These are phyloP conservation scores for Adansonia rubrostipa DNA, from an alignment of 441 rosid genomes.

Conservation along the genomic window DNA sequence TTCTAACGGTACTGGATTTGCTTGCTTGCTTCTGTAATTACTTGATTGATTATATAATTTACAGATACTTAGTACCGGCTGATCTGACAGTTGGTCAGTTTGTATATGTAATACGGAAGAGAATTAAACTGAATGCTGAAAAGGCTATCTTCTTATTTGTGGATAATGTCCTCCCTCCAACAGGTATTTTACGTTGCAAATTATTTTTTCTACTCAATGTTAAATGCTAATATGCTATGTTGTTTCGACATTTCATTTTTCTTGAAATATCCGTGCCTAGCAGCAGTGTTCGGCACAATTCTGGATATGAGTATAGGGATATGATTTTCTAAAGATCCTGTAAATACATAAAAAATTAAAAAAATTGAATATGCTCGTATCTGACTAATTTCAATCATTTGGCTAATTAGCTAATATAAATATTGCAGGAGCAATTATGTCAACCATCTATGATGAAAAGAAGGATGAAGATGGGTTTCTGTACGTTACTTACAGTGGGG, in stretches of 20 bases:
- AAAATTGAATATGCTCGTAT: too few relatives aligned
- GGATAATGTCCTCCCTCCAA: conserved; percentile 83
- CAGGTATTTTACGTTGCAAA: conserved; percentile 45
- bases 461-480: conserved; percentile 92
- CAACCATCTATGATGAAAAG: conserved; percentile 69
- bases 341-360: too few relatives aligned
- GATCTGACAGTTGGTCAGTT: conserved; percentile 78
- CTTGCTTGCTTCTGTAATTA: not conserved
- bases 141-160: conserved; percentile 92
- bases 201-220: not conserved
- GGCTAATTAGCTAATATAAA: not conserved
- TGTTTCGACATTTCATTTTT: too few relatives aligned
- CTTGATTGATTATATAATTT: not conserved
- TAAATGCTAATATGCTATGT: not conserved
- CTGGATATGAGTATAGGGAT: too few relatives aligned
- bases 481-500: conserved; percentile 90
- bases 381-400: not conserved
- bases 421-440: conserved; percentile 60
- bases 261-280: too few relatives aligned
- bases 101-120: conserved; percentile 87
- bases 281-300: too few relatives aligned
- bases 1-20: not conserved
- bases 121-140: conserved; percentile 87
- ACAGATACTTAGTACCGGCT: conserved; percentile 88
- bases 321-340: too few relatives aligned